Base-by-base conservation (phyloP, 2,329 filamentous ascomycete genomes). In the Xylaria sp. region DNA sequence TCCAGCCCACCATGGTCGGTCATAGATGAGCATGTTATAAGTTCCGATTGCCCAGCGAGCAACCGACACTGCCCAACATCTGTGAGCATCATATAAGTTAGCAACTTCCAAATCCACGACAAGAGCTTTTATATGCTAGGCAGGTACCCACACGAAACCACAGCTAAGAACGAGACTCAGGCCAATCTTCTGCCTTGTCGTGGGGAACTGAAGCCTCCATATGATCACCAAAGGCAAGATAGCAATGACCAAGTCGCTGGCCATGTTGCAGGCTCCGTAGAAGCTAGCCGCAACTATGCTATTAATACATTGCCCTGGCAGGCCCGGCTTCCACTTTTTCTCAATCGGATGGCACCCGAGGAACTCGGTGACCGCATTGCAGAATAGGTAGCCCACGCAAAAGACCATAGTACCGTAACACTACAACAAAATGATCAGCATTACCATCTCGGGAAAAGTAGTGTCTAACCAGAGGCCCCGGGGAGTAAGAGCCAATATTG, bases 371-470 rank as follows among this genome's bases (percentile, higher is more conserved):
- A 59, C 85, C 11, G 79, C 89, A 64, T 69, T 82, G 46, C 82
- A 87, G 44, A 78, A 88, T 9, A 87, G 81, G 0, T 71, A 83
- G 57, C 79, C 84, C 29, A 82, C 82, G 65, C 69, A 76, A 16
- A 62, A 63, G 53, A 64, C 60, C n/a, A 64, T 21, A n/a, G 55
- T 57, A 9, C 37, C 34, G 46, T 61, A 63, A 39, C 60, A 64
- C n/a, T 34, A 13, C 16, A 34, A 13, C 3, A 13, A 4, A 6
- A 34, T 7, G 16, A 13, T 34, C 16, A 34, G 29, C 11, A 13
- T 34, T 34, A 13, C 29, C 29, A 4, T 13, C 11, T 6, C 11
- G 16, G 29, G 16, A 7, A 34, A 6, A 34, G 3, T 13, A 34
- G 4, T 13, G 11, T 34, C 29, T 7, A 34, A 34, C 16, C 9